Base-by-base conservation (phyloP, 148 eudicot species). In the Rhododendron mucronatum region DNA sequence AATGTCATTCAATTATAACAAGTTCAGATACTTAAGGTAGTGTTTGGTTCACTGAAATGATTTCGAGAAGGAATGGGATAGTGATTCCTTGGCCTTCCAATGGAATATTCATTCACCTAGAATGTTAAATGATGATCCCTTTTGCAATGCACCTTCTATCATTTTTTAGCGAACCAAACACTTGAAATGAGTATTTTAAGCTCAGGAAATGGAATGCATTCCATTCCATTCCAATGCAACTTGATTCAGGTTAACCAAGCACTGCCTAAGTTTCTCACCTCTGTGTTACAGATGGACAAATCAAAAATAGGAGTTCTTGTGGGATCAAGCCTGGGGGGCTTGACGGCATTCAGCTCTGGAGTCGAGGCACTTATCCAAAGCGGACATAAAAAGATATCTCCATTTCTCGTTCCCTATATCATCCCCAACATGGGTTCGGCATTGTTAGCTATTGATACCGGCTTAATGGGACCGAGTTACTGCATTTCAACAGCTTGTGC, bases 401-500 rank as follows among this genome's bases (percentile, higher is more conserved):
- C 94, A 26, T 92, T 92, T 84, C 87, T 92, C 83, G 88, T 93
- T 51, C 96, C 96, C 28, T 92, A 93, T 81, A 63, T 90, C 45
- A 89, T 91, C 80, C 73, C 91, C 35, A 93, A 92, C 78, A 93
- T 88, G 92, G 93, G 92, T 0, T 89, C 96, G 7, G 96, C 94
- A 9, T 88, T 92, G 85, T 82, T 93, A 77, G 93, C 94, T 5
- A 93, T 93, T 28, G 92, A 93, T 61, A 87, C 90, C 2, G 96
- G 94, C 23, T 78, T 93, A 23, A 91, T 91, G 93, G 96, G 96
- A 33, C 91, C 91, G 9, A 92, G 88, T 61, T 93, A 93, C 91
- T 91, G 92, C 35, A 93, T 93, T 55, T 90, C 96, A 35, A 89
- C 96, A n/a, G 94, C 96, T 67, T 93, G 96, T 88, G 96, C 96